Percentiles rank a stretch among this genome's conserved stretches.
phyloP scores from a whole-genome alignment of 2,329 filamentous ascomycete genomes.

The Alternaria sp. region DNA sequence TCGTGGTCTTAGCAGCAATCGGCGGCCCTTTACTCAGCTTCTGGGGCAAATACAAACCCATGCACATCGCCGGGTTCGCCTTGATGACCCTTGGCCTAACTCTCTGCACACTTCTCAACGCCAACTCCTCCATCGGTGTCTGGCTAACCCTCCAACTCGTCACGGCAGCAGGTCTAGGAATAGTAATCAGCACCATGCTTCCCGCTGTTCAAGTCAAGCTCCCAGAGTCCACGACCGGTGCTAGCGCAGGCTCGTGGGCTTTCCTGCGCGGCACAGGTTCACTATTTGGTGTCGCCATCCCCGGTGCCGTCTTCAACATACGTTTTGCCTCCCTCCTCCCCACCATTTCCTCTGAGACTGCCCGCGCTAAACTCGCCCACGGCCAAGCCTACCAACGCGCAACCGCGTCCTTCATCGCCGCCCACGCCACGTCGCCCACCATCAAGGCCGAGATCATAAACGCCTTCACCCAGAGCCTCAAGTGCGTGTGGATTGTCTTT shows the following conservation, averaged over 20 bases:
- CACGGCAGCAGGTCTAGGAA: conserved; percentile 35
- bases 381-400: conserved; percentile 44
- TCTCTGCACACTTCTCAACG: conserved; percentile 29
- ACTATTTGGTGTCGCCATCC: conserved; percentile 43
- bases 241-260: conserved; percentile 38
- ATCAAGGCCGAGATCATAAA: conserved; percentile 41
- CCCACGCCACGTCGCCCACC: conserved; percentile 18
- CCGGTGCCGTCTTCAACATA: conserved; percentile 42
- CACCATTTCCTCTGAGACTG: conserved; percentile 17
- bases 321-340: conserved; percentile 28
- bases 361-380: conserved; percentile 21
- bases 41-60: conserved; percentile 40
- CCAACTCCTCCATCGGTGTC: conserved; percentile 14
- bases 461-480: conserved; percentile 49
- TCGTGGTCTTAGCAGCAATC: conserved; percentile 31
- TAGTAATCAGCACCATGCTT: conserved; percentile 39
- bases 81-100: conserved; percentile 32
- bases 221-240: conserved; percentile 32
- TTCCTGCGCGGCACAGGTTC: conserved; percentile 44
- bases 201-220: conserved; percentile 44
- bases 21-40: conserved; percentile 34
- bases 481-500: conserved; percentile 52
- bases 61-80: conserved; percentile 39
- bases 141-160: conserved; percentile 41
- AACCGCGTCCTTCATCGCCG: conserved; percentile 28